Evolutionary conservation across 768 basidiomycete genomes (phyloP), one percentile per base, ranked within the genome.

Genomic region (Lactarius vividus): DNA sequence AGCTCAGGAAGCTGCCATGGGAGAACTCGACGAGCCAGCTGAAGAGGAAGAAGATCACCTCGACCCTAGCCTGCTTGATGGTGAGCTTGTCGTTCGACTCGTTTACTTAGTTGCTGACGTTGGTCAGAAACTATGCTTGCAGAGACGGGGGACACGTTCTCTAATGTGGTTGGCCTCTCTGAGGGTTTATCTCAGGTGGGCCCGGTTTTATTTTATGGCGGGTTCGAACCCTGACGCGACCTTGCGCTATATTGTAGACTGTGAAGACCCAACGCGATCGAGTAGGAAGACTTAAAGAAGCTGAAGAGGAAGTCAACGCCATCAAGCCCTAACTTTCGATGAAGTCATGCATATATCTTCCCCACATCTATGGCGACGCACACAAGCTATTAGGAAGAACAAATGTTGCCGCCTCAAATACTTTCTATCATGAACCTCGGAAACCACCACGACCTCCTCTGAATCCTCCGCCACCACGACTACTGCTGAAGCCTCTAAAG

Each of bases 171-270:
- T 39, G 77, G 82, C 4, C 65, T 84, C 52, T 77, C 78, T 3
- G 77, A 84, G 39, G 81, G 83, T 66, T 74, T 88, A 18, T 77
- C 78, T 31, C 85, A 88, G 77, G 87, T 85, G 62, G 13, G 79
- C 72, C 49, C 33, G 49, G 18, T 20, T 46, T n/a, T 37, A 20
- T 7, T 11, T n/a, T 11, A 59, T 35, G 10, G 52, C n/a, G 10
- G 7, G 40, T 18, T 42, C n/a, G 15, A n/a, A 44, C 42, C 40
- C 26, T 31, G 26, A 52, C 23, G n/a, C 20, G 23, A 37, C 23
- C 44, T n/a, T 46, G 7, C 33, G 31, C 42, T 8, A 23, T 4
- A 52, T 66, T n/a, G 66, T 44, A 87, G 87, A 77, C 74, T 11
- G 76, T 84, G 37, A 75, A 78, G 20, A 75, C 75, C 56, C 86